Conservation (phyloP, 768 basidiomycete species). For the Melanogaster broomeanus region DNA sequence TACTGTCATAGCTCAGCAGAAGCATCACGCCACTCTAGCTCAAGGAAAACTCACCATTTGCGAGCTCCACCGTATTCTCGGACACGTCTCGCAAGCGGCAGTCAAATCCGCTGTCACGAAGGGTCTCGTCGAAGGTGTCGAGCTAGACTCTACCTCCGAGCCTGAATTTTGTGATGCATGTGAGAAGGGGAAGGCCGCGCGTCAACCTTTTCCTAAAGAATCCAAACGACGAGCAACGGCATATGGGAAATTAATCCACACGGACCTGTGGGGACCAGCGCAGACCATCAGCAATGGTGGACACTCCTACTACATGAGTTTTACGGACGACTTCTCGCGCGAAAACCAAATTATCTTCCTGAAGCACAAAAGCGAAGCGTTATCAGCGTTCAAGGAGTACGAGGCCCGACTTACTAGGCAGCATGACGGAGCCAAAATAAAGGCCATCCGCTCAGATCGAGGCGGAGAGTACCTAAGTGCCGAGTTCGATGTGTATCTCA, state of each 20-base stretch:
- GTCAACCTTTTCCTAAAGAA: constrained; percentile 9
- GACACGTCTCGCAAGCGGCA: background rate
- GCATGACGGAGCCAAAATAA: too few species aligned
- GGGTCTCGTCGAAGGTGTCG: constrained; percentile 26
- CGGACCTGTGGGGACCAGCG: background rate
- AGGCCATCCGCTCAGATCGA: constrained; percentile 14
- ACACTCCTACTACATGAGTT: constrained; percentile 34
- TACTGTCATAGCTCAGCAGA: background rate
- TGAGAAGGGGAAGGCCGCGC: constrained; percentile 29
- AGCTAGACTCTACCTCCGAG: constrained; percentile 21
- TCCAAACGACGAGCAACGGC: too few species aligned
- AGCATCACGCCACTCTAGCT: background rate
- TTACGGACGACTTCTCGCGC: constrained; percentile 35
- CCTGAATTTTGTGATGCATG: constrained; percentile 31
- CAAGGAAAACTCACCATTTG: too few species aligned
- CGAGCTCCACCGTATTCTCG: background rate
- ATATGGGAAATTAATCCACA: too few species aligned
- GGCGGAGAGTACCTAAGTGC: constrained; percentile 31
- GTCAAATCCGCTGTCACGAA: background rate
- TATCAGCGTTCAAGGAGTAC: constrained; percentile 27
- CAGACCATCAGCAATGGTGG: constrained; percentile 13
- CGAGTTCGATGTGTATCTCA: constrained; percentile 17
- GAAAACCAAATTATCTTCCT: constrained; percentile 26
- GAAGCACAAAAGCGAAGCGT: constrained; percentile 28
- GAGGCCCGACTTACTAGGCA: constrained; percentile 16